Percentiles rank a stretch among this genome's conserved stretches.
These are phyloP conservation scores for Entonaema liquescens DNA, from an alignment of 495 filamentous ascomycete genomes.

Conservation along the genomic window DNA sequence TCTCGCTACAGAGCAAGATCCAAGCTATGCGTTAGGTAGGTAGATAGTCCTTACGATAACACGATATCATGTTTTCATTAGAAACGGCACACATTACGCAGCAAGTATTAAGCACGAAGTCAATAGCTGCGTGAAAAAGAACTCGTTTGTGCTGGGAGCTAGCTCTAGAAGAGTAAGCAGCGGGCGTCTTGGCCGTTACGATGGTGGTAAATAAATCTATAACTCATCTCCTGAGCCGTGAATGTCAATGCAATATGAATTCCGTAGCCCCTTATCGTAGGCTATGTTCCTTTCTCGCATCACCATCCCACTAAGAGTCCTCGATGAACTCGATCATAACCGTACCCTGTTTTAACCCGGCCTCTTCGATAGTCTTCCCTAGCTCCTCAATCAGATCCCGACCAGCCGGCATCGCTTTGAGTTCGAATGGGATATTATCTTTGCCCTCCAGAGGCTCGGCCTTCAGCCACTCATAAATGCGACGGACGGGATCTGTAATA, in stretches of 20 bases:
- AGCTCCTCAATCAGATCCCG: slow-evolving; percentile 81
- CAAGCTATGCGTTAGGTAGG: neutral
- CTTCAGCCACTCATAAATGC: slow-evolving; percentile 97
- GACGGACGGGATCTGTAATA: slow-evolving; percentile 78
- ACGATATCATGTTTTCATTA: neutral
- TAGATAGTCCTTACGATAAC: neutral
- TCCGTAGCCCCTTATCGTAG: neutral
- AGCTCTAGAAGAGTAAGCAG: slow-evolving; percentile 11
- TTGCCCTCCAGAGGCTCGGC: slow-evolving; percentile 80
- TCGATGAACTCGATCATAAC: slow-evolving; percentile 92
- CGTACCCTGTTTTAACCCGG: slow-evolving; percentile 87
- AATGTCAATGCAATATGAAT: slow-evolving; percentile 15
- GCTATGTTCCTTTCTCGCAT: neutral
- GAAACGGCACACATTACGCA: neutral
- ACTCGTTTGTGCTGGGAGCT: neutral
- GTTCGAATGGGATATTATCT: slow-evolving; percentile 79
- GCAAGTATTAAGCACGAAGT: neutral
- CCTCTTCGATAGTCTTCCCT: slow-evolving; percentile 76
- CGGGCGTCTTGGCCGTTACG: neutral
- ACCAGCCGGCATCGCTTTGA: slow-evolving; percentile 74
- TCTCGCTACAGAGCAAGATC: neutral
- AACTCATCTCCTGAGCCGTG: slow-evolving; percentile 10
- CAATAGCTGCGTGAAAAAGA: neutral
- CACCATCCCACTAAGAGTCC: slow-evolving; percentile 51
- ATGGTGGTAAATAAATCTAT: slow-evolving; percentile 10